phyloP scores from a whole-genome alignment of 768 basidiomycete genomes.

The Termitomyces sp. region DNA sequence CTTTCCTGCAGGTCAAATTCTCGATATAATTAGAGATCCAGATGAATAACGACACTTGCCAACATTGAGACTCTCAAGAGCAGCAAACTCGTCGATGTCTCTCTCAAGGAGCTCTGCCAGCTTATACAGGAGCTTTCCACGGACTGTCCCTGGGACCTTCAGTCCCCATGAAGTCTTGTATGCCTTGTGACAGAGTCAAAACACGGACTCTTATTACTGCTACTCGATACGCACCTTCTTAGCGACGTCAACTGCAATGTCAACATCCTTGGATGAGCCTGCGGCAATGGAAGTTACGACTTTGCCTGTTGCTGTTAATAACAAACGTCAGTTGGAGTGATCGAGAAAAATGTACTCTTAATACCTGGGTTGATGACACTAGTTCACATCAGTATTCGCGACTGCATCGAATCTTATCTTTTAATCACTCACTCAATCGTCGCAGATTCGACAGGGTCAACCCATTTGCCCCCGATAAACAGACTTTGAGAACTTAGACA shows the following conservation, averaged over 20 bases:
- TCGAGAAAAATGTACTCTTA: slow-evolving; percentile 6
- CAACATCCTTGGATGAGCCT: slow-evolving; percentile 57
- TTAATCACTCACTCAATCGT: slow-evolving; percentile 50
- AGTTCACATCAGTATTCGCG: not conserved
- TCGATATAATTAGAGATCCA: not conserved
- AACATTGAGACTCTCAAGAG: slow-evolving; percentile 20
- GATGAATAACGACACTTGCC: slow-evolving; percentile 11
- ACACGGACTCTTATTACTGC: not conserved
- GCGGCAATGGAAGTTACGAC: slow-evolving; percentile 45
- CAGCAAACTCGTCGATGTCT: slow-evolving; percentile 23
- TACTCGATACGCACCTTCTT: slow-evolving; percentile 29
- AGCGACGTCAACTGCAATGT: slow-evolving; percentile 56
- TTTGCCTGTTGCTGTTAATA: slow-evolving; percentile 49
- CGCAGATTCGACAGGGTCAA: slow-evolving; percentile 39
- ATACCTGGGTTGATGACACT: slow-evolving; percentile 18
- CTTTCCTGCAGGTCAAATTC: slow-evolving; percentile 35
- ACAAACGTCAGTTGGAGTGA: slow-evolving; percentile 17
- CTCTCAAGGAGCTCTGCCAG: slow-evolving; percentile 25
- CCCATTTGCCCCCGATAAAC: slow-evolving; percentile 60
- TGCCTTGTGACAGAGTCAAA: slow-evolving; percentile 16
- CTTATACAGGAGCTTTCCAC: slow-evolving; percentile 25
- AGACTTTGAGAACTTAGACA: slow-evolving; percentile 20
- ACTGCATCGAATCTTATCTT: not conserved
- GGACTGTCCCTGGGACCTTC: slow-evolving; percentile 37
- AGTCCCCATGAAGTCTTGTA: slow-evolving; percentile 63